These are phyloP conservation scores for Aspergillus candidus DNA, from an alignment of 2,329 filamentous ascomycete genomes.

Conservation along the genomic window DNA sequence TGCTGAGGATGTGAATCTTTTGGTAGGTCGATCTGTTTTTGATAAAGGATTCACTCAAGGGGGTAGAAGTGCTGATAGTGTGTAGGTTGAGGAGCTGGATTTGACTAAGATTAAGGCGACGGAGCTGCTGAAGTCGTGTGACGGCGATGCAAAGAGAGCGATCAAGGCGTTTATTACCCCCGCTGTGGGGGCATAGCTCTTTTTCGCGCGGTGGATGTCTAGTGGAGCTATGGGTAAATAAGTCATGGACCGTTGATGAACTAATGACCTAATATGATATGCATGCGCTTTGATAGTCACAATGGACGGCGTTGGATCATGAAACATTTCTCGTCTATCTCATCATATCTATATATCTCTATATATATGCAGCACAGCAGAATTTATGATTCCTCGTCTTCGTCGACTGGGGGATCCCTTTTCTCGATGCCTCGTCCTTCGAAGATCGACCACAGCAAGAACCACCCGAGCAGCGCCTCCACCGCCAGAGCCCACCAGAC, in stretches of 20 bases:
- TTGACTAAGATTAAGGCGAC: slow-evolving; percentile 43
- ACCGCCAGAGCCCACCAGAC: slow-evolving; percentile 54
- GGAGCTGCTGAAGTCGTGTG: slow-evolving; percentile 41
- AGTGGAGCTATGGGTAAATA: background rate
- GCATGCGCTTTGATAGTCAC: slow-evolving; percentile 1
- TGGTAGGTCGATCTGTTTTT: slow-evolving; percentile 32
- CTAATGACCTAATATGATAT: background rate
- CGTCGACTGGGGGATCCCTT: slow-evolving; percentile 14
- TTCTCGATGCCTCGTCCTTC: slow-evolving; percentile 60
- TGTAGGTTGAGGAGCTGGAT: slow-evolving; percentile 42
- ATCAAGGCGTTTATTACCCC: slow-evolving; percentile 39
- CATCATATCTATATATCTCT: background rate
- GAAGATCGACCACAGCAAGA: slow-evolving; percentile 55
- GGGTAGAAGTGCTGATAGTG: slow-evolving; percentile 2
- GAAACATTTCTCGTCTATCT: background rate
- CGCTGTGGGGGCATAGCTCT: slow-evolving; percentile 11
- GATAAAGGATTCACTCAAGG: background rate
- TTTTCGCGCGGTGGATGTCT: background rate
- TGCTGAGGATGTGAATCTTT: slow-evolving; percentile 40
- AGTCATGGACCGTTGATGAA: background rate
- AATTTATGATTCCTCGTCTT: slow-evolving; percentile 8
- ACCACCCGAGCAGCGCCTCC: slow-evolving; percentile 52
- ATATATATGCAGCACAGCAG: background rate
- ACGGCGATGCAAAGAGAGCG: slow-evolving; percentile 39
- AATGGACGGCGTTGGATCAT: background rate